Conservation (phyloP, 805 yeast species). For the Barnettozyma salicaria region DNA sequence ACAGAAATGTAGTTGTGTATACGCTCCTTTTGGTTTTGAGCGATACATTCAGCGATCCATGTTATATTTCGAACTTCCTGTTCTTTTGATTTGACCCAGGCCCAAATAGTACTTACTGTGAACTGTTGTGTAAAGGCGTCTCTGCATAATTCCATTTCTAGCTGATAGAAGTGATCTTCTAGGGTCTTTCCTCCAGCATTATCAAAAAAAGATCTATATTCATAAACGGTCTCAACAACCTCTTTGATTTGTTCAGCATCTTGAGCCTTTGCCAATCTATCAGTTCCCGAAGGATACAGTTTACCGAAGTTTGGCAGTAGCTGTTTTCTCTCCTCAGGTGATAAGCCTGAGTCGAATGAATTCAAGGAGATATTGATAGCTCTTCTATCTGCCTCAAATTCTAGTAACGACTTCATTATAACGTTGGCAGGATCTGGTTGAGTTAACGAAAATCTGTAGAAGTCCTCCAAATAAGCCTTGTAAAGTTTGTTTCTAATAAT, state of each 20-base stretch:
- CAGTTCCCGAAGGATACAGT: conserved; percentile 62
- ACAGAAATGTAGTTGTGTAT: conserved; percentile 88
- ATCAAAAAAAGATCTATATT: conserved; percentile 54
- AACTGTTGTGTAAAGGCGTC: conserved; percentile 96
- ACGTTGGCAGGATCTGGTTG: conserved; percentile 77
- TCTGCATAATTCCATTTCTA: conserved; percentile 88
- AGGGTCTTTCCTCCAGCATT: conserved; percentile 49
- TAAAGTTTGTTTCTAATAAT: conserved; percentile 86
- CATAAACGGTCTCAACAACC: conserved; percentile 58
- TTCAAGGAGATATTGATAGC: conserved; percentile 87
- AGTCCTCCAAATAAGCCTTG: conserved; percentile 90
- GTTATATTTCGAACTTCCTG: conserved; percentile 96
- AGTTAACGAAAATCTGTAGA: conserved; percentile 54
- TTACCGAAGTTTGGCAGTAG: conserved; percentile 81
- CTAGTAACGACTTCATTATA: conserved; percentile 70
- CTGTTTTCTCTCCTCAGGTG: conserved; percentile 61
- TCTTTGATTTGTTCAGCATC: conserved; percentile 79
- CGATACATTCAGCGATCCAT: conserved; percentile 99
- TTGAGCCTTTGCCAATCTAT: conserved; percentile 65
- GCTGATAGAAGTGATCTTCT: conserved; percentile 90
- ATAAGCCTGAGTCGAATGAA: conserved; percentile 77
- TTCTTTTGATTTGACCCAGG: conserved; percentile 93
- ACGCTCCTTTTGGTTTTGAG: conserved; percentile 95
- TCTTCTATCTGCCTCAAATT: conserved; percentile 93
- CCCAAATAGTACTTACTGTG: conserved; percentile 86